Percentiles rank a stretch among this genome's conserved stretches.
phyloP scores from a whole-genome alignment of 2,329 filamentous ascomycete genomes.

The Colletotrichum sp. region DNA sequence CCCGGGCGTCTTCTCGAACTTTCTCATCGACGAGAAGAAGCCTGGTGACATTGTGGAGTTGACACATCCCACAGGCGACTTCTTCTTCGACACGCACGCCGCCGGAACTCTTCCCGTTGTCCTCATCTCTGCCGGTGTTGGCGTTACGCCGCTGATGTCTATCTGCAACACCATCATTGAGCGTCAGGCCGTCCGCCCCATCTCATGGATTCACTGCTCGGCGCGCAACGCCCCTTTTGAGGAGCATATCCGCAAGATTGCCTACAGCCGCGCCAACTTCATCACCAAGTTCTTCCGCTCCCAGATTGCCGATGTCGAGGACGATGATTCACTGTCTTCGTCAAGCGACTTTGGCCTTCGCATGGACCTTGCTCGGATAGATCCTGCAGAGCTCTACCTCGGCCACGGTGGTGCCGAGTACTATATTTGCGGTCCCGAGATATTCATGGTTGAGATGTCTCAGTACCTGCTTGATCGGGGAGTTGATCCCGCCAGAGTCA shows the following conservation, averaged over 20 bases:
- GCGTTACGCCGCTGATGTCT: constrained; percentile 63
- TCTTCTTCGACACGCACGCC: constrained; percentile 55
- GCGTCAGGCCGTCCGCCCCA: constrained; percentile 47
- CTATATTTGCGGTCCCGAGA: constrained; percentile 59
- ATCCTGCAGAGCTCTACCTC: constrained; percentile 50
- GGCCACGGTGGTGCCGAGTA: constrained; percentile 53
- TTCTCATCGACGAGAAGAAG: constrained; percentile 66
- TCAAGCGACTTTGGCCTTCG: constrained; percentile 45
- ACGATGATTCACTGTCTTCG: constrained; percentile 47
- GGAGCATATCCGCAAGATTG: constrained; percentile 52
- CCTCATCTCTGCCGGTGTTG: constrained; percentile 66
- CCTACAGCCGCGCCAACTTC: constrained; percentile 38
- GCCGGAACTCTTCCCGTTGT: constrained; percentile 54
- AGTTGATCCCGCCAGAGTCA: constrained; percentile 42
- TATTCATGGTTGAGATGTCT: constrained; percentile 58
- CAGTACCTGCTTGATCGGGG: constrained; percentile 45
- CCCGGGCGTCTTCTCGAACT: constrained; percentile 72
- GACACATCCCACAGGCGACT: constrained; percentile 70
- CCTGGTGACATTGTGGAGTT: constrained; percentile 69
- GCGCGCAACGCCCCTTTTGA: constrained; percentile 55
- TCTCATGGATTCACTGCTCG: constrained; percentile 67
- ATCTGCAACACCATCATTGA: constrained; percentile 62
- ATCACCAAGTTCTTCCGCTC: constrained; percentile 56
- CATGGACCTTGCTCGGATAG: constrained; percentile 52
- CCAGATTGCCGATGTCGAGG: constrained; percentile 45